Evolutionary conservation across 1,284 basidiomycete genomes (phyloP).

Genomic region (Phellopilus nigrolimitatus): DNA sequence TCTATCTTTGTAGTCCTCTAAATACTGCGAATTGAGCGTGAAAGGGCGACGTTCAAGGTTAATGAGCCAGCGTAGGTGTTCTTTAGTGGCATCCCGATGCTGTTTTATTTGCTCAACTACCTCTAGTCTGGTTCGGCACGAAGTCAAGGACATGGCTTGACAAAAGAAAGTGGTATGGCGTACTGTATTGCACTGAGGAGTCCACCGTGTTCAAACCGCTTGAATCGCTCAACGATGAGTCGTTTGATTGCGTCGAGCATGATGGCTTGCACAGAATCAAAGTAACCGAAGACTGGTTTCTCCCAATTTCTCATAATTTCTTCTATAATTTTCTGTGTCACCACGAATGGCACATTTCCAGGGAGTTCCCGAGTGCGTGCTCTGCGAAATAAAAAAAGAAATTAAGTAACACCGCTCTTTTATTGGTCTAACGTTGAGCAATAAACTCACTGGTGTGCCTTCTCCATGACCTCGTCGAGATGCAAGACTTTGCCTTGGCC

Average conservation of each 20-base stretch:
- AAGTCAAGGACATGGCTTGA: not conserved
- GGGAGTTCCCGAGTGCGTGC: conserved; percentile 66
- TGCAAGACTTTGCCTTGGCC: conserved; percentile 34
- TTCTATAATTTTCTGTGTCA: conserved; percentile 47
- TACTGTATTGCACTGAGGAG: conserved; percentile 52
- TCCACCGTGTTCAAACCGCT: conserved; percentile 45
- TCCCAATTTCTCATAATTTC: conserved; percentile 46
- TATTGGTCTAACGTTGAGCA: not conserved
- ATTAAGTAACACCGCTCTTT: not conserved
- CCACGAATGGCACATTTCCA: conserved; percentile 57
- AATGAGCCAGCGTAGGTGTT: conserved; percentile 47
- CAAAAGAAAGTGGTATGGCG: conserved; percentile 22
- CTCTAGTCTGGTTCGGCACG: conserved; percentile 38
- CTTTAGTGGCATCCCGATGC: conserved; percentile 36
- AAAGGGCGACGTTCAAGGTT: conserved; percentile 48
- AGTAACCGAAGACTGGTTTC: conserved; percentile 42
- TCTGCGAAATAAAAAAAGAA: conserved; percentile 31
- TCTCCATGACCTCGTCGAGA: conserved; percentile 50
- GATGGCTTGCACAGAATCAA: conserved; percentile 38
- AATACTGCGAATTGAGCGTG: conserved; percentile 56
- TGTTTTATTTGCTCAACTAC: conserved; percentile 44
- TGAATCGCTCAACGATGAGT: conserved; percentile 46
- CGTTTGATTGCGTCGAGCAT: conserved; percentile 37
- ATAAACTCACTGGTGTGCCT: conserved; percentile 41
- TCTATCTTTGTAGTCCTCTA: conserved; percentile 51